phyloP scores from a whole-genome alignment of 2,329 filamentous ascomycete genomes.

The Aspergillus amoenus region DNA sequence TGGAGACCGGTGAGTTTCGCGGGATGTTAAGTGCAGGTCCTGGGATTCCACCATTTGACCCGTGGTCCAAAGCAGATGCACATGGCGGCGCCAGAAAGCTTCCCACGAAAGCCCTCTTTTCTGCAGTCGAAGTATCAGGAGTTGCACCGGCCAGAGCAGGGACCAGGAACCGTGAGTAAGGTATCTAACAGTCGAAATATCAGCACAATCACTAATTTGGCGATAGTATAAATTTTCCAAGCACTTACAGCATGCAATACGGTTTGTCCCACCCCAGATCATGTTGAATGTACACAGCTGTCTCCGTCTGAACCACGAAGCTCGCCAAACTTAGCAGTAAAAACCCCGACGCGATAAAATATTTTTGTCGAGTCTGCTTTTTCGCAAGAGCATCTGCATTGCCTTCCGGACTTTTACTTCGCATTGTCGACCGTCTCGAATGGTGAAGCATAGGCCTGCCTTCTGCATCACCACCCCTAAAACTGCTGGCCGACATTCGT shows the following conservation, averaged over 20 bases:
- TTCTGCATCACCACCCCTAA: slow-evolving; percentile 32
- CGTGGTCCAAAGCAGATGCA: slow-evolving; percentile 62
- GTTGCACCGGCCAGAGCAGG: slow-evolving; percentile 81
- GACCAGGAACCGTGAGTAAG: slow-evolving; percentile 94
- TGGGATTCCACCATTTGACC: slow-evolving; percentile 84
- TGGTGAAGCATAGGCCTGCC: slow-evolving; percentile 42
- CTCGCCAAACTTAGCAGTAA: slow-evolving; percentile 77
- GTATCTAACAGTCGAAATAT: slow-evolving; percentile 51
- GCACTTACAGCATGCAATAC: slow-evolving; percentile 90
- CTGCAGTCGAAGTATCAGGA: slow-evolving; percentile 75
- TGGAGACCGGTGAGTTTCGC: slow-evolving; percentile 47
- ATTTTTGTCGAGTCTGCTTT: slow-evolving; percentile 72
- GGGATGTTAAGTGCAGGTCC: slow-evolving; percentile 62
- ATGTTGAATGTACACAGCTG: slow-evolving; percentile 91
- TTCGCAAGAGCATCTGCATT: slow-evolving; percentile 67
- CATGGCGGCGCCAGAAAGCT: slow-evolving; percentile 78
- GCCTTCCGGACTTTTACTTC: slow-evolving; percentile 72
- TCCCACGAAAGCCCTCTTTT: slow-evolving; percentile 77
- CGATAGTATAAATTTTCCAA: neutral
- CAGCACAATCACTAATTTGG: neutral
- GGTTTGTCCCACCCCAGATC: slow-evolving; percentile 93
- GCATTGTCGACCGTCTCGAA: slow-evolving; percentile 66
- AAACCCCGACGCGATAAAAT: slow-evolving; percentile 83
- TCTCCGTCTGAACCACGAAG: slow-evolving; percentile 94
- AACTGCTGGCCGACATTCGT: slow-evolving; percentile 33